These are phyloP conservation scores for Pisolithus albus DNA, from an alignment of 768 basidiomycete genomes.

Conservation along the genomic window DNA sequence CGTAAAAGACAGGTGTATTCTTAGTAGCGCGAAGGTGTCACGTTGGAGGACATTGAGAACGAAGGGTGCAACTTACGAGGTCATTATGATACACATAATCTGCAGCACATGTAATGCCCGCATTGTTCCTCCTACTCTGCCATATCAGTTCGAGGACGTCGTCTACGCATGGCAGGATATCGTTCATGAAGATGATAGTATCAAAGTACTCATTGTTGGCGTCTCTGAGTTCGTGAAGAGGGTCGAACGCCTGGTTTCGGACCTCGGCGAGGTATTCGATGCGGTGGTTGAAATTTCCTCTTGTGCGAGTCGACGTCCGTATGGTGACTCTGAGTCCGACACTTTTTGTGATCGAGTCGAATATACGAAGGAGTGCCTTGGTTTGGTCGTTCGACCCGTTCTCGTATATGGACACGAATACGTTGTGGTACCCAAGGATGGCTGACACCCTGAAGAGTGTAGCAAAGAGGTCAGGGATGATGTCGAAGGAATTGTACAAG, in stretches of 20 bases:
- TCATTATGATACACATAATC: slow-evolving; percentile 99
- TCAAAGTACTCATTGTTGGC: slow-evolving; percentile 92
- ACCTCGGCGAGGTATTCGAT: slow-evolving; percentile 99
- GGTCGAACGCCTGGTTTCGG: slow-evolving; percentile 95
- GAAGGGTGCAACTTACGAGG: slow-evolving; percentile 45
- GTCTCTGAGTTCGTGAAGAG: slow-evolving; percentile 89
- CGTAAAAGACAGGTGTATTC: slow-evolving; percentile 92
- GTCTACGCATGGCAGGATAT: slow-evolving; percentile 95
- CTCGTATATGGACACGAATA: slow-evolving; percentile 98
- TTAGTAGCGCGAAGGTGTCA: slow-evolving; percentile 11
- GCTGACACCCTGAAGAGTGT: slow-evolving; percentile 91
- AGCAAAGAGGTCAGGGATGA: slow-evolving; percentile 95
- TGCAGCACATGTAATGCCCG: slow-evolving; percentile 95
- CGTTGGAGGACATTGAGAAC: background rate
- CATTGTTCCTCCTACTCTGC: slow-evolving; percentile 89
- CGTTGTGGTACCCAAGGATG: slow-evolving; percentile 94
- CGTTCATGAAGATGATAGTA: slow-evolving; percentile 98
- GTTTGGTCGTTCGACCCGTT: slow-evolving; percentile 99
- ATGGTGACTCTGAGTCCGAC: slow-evolving; percentile 93
- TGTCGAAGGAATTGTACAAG: slow-evolving; percentile 97
- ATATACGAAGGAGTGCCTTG: slow-evolving; percentile 91
- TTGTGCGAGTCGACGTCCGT: slow-evolving; percentile 83
- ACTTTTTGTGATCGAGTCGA: slow-evolving; percentile 83
- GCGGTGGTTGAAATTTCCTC: slow-evolving; percentile 96
- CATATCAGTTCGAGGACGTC: slow-evolving; percentile 97